These are phyloP conservation scores for Sporothrix curviconia DNA, from an alignment of 2,329 filamentous ascomycete genomes.

Conservation along the genomic window DNA sequence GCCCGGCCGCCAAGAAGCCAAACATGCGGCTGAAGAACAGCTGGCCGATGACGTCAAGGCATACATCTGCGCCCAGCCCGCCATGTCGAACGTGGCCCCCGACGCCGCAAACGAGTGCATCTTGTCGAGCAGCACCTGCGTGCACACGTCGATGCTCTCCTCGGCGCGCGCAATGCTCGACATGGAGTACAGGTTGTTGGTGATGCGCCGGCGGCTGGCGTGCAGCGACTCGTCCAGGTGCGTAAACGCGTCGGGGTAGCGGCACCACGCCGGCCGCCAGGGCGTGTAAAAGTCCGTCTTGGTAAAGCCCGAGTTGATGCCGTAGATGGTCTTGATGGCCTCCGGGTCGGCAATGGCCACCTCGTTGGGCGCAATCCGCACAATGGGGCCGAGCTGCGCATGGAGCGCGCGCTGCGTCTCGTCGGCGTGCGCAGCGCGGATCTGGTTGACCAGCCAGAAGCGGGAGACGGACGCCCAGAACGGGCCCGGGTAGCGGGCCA, in stretches of 20 bases:
- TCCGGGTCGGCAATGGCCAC: not conserved
- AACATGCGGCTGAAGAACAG: slow-evolving; percentile 6
- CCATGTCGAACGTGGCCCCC: not conserved
- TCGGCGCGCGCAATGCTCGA: not conserved
- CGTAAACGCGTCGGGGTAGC: not conserved
- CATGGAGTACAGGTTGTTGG: slow-evolving; percentile 1
- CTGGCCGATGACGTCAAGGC: not conserved
- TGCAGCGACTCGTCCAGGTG: not conserved
- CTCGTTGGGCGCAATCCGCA: not conserved
- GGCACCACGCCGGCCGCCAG: not conserved
- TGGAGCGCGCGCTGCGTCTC: not conserved
- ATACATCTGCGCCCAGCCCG: not conserved
- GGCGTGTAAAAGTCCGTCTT: not conserved
- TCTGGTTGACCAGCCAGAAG: not conserved
- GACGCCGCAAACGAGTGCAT: not conserved
- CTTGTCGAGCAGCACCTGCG: not conserved
- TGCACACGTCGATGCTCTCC: not conserved
- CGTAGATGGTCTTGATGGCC: not conserved
- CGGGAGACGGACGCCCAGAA: not conserved
- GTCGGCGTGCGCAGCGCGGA: not conserved
- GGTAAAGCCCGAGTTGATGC: not conserved
- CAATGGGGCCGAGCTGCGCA: not conserved
- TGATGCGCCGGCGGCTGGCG: not conserved
- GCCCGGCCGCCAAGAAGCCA: not conserved
- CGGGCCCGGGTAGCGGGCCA: not conserved